phyloP scores from a whole-genome alignment of 495 filamentous ascomycete species.

The Aspergillus baeticus region DNA sequence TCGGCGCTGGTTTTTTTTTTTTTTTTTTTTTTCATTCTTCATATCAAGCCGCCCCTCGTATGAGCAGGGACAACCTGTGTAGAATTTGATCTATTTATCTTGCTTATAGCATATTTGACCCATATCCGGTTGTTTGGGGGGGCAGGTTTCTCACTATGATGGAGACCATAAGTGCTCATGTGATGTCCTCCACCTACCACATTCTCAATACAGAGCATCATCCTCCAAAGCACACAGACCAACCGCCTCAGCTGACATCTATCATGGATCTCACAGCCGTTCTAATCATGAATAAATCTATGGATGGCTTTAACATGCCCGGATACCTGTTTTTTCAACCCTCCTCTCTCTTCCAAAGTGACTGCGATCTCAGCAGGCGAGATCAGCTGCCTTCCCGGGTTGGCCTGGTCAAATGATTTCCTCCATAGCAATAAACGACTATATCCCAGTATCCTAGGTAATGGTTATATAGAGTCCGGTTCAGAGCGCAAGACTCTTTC shows the following conservation, averaged over 20 bases:
- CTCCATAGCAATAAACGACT: not conserved
- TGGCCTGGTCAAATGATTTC: not conserved
- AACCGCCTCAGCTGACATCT: constrained; percentile 6
- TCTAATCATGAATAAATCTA: not conserved
- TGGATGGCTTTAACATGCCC: not conserved
- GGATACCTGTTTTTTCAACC: not conserved
- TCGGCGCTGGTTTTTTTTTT: constrained; percentile 17
- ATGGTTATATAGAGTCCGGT: not conserved
- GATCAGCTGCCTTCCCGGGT: constrained; percentile 2
- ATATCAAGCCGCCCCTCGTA: not conserved
- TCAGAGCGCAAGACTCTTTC: too few relatives aligned
- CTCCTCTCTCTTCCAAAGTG: not conserved
- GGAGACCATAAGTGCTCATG: not conserved
- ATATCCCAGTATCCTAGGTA: too few relatives aligned
- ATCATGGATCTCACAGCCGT: not conserved
- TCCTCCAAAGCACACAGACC: not conserved
- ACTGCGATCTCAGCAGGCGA: not conserved
- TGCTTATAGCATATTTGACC: not conserved
- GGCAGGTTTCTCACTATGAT: not conserved
- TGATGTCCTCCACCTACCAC: not conserved
- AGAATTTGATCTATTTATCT: not conserved
- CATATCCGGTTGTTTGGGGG: not conserved
- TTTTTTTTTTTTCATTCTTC: constrained; percentile 7
- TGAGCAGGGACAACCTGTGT: not conserved
- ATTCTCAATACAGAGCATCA: not conserved